Evolutionary conservation across 2,329 filamentous ascomycete genomes (phyloP).

Genomic region (Thermochaetoides dissita): DNA sequence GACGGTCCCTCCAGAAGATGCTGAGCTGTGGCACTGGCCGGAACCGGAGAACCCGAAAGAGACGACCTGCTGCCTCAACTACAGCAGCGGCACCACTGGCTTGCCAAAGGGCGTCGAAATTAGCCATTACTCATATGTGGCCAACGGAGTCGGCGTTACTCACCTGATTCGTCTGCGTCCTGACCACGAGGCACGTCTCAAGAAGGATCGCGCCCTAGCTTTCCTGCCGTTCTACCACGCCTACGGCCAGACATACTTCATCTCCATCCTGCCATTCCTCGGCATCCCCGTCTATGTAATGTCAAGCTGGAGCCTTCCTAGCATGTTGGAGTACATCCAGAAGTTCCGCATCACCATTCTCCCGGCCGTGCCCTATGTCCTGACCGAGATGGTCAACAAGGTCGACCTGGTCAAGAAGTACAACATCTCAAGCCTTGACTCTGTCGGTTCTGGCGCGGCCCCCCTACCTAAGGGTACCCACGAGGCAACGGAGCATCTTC

Average conservation of each 20-base stretch:
- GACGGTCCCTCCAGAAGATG: conserved; percentile 31
- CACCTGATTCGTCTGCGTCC: conserved; percentile 31
- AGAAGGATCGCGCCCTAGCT: conserved; percentile 36
- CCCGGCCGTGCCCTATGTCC: conserved; percentile 58
- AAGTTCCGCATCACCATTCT: conserved; percentile 55
- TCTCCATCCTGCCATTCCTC: conserved; percentile 41
- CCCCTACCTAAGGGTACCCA: conserved; percentile 46
- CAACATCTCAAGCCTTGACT: conserved; percentile 52
- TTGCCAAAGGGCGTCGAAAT: conserved; percentile 75
- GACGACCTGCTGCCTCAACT: conserved; percentile 58
- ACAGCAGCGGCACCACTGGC: conserved; percentile 66
- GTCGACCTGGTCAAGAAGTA: conserved; percentile 49
- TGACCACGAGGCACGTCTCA: conserved; percentile 30
- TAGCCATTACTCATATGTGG: conserved; percentile 61
- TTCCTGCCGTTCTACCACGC: conserved; percentile 70
- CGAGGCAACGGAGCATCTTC: conserved; percentile 44
- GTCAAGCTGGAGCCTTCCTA: conserved; percentile 60
- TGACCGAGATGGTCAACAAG: conserved; percentile 55
- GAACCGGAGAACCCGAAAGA: conserved; percentile 35
- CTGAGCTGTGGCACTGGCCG: conserved; percentile 48
- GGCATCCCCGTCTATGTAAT: conserved; percentile 64
- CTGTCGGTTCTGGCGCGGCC: conserved; percentile 52
- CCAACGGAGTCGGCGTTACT: conserved; percentile 52
- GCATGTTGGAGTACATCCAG: conserved; percentile 55
- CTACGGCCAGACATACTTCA: conserved; percentile 57